Evolutionary conservation across 202 grass and related monocot genomes (phyloP), one percentile per base, ranked within the genome.

Genomic region (Alloteropsis angusta): DNA sequence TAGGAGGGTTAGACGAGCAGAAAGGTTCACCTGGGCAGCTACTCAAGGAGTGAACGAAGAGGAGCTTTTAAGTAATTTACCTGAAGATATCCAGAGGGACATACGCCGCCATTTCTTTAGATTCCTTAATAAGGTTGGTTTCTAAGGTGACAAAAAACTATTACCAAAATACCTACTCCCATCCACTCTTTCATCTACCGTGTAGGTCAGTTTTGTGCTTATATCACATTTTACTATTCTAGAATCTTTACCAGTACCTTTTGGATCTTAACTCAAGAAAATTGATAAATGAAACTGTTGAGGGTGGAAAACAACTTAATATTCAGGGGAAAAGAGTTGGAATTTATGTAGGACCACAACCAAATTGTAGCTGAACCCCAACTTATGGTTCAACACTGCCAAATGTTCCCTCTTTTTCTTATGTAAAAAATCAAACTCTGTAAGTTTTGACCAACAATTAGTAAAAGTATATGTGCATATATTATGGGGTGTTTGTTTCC

Each of bases 11-110:
- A 92, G 87, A 66, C 83, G 82, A 35, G 89, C 95, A 55, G 91
- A 98, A 84, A 92, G 91, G 83, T 94, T 94, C 79, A 94, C 72
- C 78, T 98, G 95, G 95, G 95, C 87, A 42, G 95, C 95, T 57
- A 93, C 95, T 60, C 95, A 83, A 78, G 95, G 95, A 61, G 87
- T 93, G 65, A 92, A 98, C 61, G 95, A 98, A 89, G 87, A 94
- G 60, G 87, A 98, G 60, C 84, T 98, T 73, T 72, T 98, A 63
- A 81, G 72, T 25, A 94, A 98, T 81, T 87, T 98, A 82, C 95
- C 95, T 52, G 95, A 98, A 91, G 89, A 94, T 68, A 92, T 98
- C 71, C 92, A 93, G 85, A 94, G 89, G 82, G 92, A 94, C 55
- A 93, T 98, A 83, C 95, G 89, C 0, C 87, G 87, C 0, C 87